These are phyloP conservation scores for Trichoderma asperellum DNA, from an alignment of 2,329 filamentous ascomycete genomes.

Conservation along the genomic window DNA sequence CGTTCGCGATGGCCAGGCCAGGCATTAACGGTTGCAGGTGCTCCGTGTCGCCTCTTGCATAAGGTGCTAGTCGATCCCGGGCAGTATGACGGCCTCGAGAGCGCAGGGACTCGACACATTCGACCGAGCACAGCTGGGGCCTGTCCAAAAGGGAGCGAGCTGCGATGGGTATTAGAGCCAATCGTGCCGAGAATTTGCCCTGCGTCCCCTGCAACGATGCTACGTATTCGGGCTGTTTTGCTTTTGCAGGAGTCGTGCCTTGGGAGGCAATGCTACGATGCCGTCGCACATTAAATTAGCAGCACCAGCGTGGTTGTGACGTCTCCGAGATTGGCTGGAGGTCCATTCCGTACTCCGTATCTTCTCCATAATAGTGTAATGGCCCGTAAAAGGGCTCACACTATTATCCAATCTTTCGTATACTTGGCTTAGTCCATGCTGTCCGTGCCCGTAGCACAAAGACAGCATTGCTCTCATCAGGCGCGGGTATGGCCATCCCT, in stretches of 20 bases:
- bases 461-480: background rate
- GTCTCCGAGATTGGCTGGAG: background rate
- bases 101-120: conserved; percentile 1
- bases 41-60: background rate
- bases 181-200: conserved; percentile 5
- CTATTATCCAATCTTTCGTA: background rate
- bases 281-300: conserved; percentile 20
- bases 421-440: background rate
- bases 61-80: conserved; percentile 2
- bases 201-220: conserved; percentile 20
- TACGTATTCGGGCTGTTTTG: background rate
- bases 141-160: conserved; percentile 3
- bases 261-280: conserved; percentile 15
- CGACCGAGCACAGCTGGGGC: conserved; percentile 10
- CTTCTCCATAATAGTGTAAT: background rate
- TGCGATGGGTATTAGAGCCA: background rate
- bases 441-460: background rate
- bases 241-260: conserved; percentile 5
- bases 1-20: conserved; percentile 2
- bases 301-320: background rate
- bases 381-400: background rate
- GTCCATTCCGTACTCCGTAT: background rate
- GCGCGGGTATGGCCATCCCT: background rate
- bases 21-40: conserved; percentile 16
- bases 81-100: background rate